Percentiles rank a stretch among this genome's conserved stretches.
Evolutionary conservation across 2,329 filamentous ascomycete species (phyloP).

Genomic region (Apiospora pterosperma): DNA sequence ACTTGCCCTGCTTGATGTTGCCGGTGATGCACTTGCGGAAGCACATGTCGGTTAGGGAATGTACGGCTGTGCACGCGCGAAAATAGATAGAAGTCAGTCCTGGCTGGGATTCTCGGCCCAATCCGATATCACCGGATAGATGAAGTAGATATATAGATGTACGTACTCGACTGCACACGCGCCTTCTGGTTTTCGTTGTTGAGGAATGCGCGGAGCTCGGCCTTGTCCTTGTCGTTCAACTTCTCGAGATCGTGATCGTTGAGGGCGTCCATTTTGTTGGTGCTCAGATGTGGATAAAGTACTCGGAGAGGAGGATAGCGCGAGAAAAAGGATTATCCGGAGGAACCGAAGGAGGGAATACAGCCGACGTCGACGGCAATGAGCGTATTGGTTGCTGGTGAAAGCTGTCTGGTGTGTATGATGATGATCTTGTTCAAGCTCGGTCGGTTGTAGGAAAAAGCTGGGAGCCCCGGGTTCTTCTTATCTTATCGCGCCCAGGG

Average conservation of each 20-base stretch:
- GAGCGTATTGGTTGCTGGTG: neutral
- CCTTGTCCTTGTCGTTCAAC: conserved; percentile 79
- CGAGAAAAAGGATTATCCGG: too few relatives aligned
- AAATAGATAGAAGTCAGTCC: neutral
- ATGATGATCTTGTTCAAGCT: neutral
- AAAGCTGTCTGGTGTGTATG: neutral
- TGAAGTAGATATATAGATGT: conserved; percentile 11
- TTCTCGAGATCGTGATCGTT: conserved; percentile 64
- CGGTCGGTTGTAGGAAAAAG: neutral
- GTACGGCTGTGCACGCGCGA: conserved; percentile 39
- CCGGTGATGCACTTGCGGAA: conserved; percentile 91
- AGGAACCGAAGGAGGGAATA: neutral
- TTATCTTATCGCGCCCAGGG: conserved; percentile 9
- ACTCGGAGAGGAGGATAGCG: too few relatives aligned
- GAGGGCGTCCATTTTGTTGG: conserved; percentile 31
- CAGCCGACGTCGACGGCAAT: neutral
- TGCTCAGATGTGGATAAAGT: neutral
- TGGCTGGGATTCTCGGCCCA: neutral
- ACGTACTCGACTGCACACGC: conserved; percentile 59
- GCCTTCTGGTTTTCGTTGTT: conserved; percentile 82
- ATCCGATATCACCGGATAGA: neutral
- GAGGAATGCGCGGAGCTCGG: conserved; percentile 83
- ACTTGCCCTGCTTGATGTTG: conserved; percentile 64
- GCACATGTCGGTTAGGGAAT: conserved; percentile 68
- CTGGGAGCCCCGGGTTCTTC: neutral